These are phyloP conservation scores for Barnettozyma sucrosica DNA, from an alignment of 805 yeast species.

Conservation along the genomic window DNA sequence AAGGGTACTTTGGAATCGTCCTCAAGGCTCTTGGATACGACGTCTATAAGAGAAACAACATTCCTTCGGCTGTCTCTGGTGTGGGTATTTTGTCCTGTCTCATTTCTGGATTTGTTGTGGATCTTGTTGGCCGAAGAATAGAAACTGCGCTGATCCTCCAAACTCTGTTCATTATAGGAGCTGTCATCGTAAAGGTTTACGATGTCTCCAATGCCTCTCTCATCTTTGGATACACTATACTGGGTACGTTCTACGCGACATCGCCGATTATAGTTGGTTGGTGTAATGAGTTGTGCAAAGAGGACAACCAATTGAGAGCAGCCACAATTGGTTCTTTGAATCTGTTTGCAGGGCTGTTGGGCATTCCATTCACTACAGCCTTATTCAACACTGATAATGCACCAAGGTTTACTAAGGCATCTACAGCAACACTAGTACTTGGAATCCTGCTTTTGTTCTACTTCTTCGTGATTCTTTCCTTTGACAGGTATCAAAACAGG, in stretches of 20 bases:
- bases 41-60: slow-evolving; percentile 22
- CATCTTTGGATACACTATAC: slow-evolving; percentile 14
- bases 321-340: slow-evolving; percentile 21
- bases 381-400: slow-evolving; percentile 18
- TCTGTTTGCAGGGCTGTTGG: slow-evolving; percentile 13
- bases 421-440: slow-evolving; percentile 12
- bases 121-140: slow-evolving; percentile 15
- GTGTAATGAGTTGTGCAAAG: slow-evolving; percentile 23
- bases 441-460: slow-evolving; percentile 11
- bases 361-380: slow-evolving; percentile 15
- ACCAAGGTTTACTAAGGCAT: slow-evolving; percentile 16
- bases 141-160: slow-evolving; percentile 11
- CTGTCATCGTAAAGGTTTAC: slow-evolving; percentile 12
- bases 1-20: slow-evolving; percentile 14
- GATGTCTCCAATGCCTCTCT: slow-evolving; percentile 17
- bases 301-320: slow-evolving; percentile 23
- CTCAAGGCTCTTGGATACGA: slow-evolving; percentile 19
- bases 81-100: slow-evolving; percentile 17
- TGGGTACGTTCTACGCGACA: slow-evolving; percentile 15
- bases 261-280: slow-evolving; percentile 20
- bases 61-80: slow-evolving; percentile 17
- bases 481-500: slow-evolving; percentile 20
- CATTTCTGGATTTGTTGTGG: slow-evolving; percentile 16
- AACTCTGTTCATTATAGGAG: slow-evolving; percentile 15
- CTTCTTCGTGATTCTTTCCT: slow-evolving; percentile 15